Percentiles rank a stretch among this genome's conserved stretches.
phyloP scores from a whole-genome alignment of 352 stramenopile genomes.

The Phytophthora hibernalis region DNA sequence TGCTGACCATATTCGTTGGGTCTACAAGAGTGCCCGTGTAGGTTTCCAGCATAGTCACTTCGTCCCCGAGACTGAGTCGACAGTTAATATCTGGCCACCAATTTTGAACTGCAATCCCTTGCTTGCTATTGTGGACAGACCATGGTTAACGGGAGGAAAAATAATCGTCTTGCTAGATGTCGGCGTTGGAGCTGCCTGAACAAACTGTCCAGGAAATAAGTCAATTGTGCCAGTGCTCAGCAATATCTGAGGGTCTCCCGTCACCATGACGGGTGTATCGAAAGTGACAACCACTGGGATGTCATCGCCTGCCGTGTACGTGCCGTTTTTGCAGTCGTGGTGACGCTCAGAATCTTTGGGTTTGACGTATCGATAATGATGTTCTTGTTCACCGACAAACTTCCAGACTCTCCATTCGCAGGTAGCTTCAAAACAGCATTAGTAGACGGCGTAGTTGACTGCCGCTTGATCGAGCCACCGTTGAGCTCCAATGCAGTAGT shows the following conservation, averaged over 20 bases:
- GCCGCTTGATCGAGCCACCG: conserved; percentile 60
- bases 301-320: conserved; percentile 71
- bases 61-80: conserved; percentile 52
- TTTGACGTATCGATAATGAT: conserved; percentile 75
- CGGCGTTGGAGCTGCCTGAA: conserved; percentile 45
- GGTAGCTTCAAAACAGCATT: conserved; percentile 59
- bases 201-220: conserved; percentile 60
- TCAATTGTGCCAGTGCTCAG: conserved; percentile 60
- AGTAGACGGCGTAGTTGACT: conserved; percentile 58
- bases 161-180: conserved; percentile 45
- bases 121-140: conserved; percentile 44
- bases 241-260: conserved; percentile 50
- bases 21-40: conserved; percentile 57
- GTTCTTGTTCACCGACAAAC: conserved; percentile 74
- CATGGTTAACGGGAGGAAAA: conserved; percentile 61
- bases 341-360: conserved; percentile 55
- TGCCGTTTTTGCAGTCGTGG: conserved; percentile 36
- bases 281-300: conserved; percentile 68
- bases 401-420: conserved; percentile 59
- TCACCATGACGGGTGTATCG: conserved; percentile 65
- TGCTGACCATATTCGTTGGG: conserved; percentile 29
- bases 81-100: conserved; percentile 53
- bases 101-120: conserved; percentile 68
- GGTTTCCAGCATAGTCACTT: conserved; percentile 59
- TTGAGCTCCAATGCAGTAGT: conserved; percentile 64